These are phyloP conservation scores for Albatrellus ellisii DNA, from an alignment of 768 basidiomycete species.

Conservation along the genomic window DNA sequence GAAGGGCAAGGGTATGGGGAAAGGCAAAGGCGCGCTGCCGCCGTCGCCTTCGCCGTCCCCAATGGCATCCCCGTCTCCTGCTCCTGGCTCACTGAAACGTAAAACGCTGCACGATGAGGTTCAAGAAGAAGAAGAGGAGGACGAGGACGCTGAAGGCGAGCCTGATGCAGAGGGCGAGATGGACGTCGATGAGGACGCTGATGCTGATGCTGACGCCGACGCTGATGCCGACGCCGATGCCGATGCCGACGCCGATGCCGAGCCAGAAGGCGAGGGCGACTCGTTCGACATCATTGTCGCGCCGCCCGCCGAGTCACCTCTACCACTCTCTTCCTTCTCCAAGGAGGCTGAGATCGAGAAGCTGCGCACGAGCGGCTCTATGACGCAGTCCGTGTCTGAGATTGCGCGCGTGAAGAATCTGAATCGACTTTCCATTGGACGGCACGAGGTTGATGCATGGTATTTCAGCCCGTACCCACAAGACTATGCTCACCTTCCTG, in stretches of 20 bases:
- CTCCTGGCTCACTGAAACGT: constrained; percentile 49
- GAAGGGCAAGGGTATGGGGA: constrained; percentile 14
- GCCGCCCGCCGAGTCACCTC: constrained; percentile 34
- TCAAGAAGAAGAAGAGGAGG: constrained; percentile 52
- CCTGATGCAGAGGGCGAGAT: constrained; percentile 48
- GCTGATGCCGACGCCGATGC: constrained; percentile 58
- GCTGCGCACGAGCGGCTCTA: constrained; percentile 91
- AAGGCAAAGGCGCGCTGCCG: constrained; percentile 9
- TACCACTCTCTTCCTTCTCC: constrained; percentile 58
- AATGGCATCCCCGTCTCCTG: constrained; percentile 39
- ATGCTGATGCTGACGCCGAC: constrained; percentile 29
- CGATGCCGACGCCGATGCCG: too few species aligned
- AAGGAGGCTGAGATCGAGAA: constrained; percentile 99
- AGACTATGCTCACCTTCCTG: constrained; percentile 91
- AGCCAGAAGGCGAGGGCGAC: constrained; percentile 43
- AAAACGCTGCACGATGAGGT: constrained; percentile 51
- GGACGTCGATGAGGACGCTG: constrained; percentile 20
- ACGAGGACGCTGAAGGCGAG: constrained; percentile 42
- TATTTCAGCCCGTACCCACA: constrained; percentile 99
- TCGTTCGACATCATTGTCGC: constrained; percentile 44
- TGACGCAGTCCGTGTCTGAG: constrained; percentile 98
- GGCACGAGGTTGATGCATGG: constrained; percentile 98
- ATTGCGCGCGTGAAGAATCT: constrained; percentile 97
- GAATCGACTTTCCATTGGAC: constrained; percentile 91
- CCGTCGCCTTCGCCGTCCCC: constrained; percentile 15